These are phyloP conservation scores for Elsinoe ampelina DNA, from an alignment of 2,329 filamentous ascomycete species.

Conservation along the genomic window DNA sequence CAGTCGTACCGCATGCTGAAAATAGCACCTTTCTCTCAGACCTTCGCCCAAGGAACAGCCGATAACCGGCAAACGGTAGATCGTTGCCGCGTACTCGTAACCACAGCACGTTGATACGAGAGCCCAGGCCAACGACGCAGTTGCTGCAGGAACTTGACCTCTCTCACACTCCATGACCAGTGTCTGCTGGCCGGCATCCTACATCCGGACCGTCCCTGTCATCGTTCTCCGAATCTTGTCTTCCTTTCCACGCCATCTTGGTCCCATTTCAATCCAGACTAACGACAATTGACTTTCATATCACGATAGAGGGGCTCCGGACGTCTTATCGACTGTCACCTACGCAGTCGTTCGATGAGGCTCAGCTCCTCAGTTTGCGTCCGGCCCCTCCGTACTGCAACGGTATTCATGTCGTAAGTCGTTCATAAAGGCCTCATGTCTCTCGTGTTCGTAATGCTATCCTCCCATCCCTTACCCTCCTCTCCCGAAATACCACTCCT, in stretches of 20 bases:
- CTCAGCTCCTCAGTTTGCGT: not conserved
- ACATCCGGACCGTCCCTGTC: not conserved
- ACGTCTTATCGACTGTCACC: constrained; percentile 1
- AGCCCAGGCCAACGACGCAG: not conserved
- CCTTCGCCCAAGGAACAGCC: not conserved
- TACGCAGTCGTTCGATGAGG: not conserved
- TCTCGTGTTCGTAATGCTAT: constrained; percentile 10
- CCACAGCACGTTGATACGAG: constrained; percentile 1
- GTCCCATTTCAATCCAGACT: not conserved
- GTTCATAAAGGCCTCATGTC: constrained; percentile 9
- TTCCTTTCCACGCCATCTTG: not conserved
- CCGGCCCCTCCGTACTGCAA: not conserved
- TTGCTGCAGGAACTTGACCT: not conserved
- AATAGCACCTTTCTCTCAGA: not conserved
- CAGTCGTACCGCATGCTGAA: not conserved
- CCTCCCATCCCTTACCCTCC: constrained; percentile 7
- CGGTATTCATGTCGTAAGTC: constrained; percentile 7
- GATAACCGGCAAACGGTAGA: not conserved
- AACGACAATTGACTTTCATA: constrained; percentile 11
- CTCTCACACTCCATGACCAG: not conserved
- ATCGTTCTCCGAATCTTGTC: constrained; percentile 1
- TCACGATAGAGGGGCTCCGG: not conserved
- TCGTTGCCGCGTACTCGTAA: not conserved
- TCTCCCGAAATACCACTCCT: constrained; percentile 3
- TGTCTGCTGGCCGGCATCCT: not conserved